Evolutionary conservation across 192 early-diverging fungal genomes (phyloP).

Genomic region (Umbelopsis sp.): DNA sequence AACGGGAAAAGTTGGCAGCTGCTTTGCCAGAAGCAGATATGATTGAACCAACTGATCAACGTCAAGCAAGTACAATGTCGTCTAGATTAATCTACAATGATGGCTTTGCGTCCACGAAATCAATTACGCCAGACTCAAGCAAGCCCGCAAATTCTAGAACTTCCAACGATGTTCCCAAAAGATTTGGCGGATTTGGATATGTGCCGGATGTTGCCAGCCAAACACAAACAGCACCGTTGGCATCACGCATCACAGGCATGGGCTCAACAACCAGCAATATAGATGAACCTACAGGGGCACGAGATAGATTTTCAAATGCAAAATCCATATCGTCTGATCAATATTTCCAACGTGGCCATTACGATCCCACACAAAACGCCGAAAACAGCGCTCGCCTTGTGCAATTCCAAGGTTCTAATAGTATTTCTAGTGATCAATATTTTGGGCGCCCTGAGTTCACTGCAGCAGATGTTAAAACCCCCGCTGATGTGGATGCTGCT

Average conservation of each 20-base stretch:
- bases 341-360: constrained; percentile 80
- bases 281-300: background rate
- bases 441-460: constrained; percentile 64
- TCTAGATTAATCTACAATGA: constrained; percentile 32
- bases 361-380: constrained; percentile 58
- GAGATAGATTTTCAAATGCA: constrained; percentile 65
- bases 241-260: constrained; percentile 11
- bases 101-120: background rate
- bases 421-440: constrained; percentile 90
- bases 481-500: background rate
- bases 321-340: constrained; percentile 82
- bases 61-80: background rate
- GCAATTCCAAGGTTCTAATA: constrained; percentile 71
- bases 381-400: constrained; percentile 62
- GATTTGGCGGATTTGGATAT: constrained; percentile 31
- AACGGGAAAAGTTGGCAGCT: constrained; percentile 39
- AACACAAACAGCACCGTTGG: background rate
- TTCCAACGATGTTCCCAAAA: background rate
- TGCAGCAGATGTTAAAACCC: background rate
- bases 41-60: background rate
- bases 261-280: background rate
- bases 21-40: background rate
- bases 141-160: constrained; percentile 23
- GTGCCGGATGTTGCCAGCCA: constrained; percentile 11
- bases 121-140: background rate